Evolutionary conservation across 768 basidiomycete genomes (phyloP), one percentile per base, ranked within the genome.

Genomic region (Megacollybia marginata): DNA sequence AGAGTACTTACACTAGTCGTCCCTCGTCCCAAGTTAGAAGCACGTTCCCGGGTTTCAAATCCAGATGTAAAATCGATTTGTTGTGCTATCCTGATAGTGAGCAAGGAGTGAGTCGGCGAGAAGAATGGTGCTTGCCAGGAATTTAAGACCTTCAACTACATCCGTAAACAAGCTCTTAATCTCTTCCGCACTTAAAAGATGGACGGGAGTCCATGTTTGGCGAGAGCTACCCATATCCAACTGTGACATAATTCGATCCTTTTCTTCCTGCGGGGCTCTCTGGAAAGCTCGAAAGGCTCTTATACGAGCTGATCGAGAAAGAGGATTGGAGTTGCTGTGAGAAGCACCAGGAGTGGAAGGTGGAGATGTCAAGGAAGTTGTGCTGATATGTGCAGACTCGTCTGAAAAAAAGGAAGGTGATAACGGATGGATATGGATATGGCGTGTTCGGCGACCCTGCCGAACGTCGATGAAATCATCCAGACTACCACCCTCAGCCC

Each of bases 21-120:
- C 86, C 89, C 55, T 93, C 89, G 55, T 95, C 92, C 82, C 86
- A 91, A 5, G 93, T 94, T 45, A 97, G 64, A 19, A 97, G 69
- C 4, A 97, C 92, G 60, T 97, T 96, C 6, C 90, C 92, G 9
- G 92, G 92, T 65, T 96, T 98, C 54, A 98, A 67, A 61, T 97
- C 94, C 3, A 96, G 78, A 62, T 98, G 94, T 19, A 98, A 63
- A 46, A 97, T 94, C 1, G 89, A 84, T 58, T 76, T 83, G 56
- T 82, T 77, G 55, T 92, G 90, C 88, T 91, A 56, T 11, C 58
- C 33, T 4, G 44, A 20, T 23, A 19, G 10, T 49, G 18, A 51
- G 57, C 44, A 56, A 47, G 28, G 33, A 52, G 28, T n/a, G 33
- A 52, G 28, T n/a, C 42, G 46, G 40, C 28, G 42, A 52, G 48